Conservation (phyloP, 768 basidiomycete genomes). For the Lanmaoa rubissima region DNA sequence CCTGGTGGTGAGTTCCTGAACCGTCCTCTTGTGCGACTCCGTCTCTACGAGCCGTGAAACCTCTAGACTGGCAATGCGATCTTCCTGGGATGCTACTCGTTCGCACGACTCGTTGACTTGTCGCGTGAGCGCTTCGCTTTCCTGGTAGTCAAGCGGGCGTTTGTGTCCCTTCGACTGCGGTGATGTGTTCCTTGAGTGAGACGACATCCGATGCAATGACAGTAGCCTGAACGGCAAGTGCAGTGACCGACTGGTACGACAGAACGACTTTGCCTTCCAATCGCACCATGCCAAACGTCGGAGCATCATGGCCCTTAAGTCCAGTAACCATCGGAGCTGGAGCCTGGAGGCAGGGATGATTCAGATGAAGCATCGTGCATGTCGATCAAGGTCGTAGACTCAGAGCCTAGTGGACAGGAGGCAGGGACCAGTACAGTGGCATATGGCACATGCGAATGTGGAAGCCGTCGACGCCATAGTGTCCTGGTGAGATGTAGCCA, state of each 20-base stretch:
- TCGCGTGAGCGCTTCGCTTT: background rate
- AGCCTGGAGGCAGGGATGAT: background rate
- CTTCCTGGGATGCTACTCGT: slow-evolving; percentile 7
- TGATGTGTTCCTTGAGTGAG: slow-evolving; percentile 13
- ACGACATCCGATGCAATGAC: slow-evolving; percentile 9
- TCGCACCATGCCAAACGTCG: background rate
- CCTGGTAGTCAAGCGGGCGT: background rate
- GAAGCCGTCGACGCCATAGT: background rate
- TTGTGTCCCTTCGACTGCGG: slow-evolving; percentile 6
- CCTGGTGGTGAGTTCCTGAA: slow-evolving; percentile 12
- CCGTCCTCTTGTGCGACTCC: background rate
- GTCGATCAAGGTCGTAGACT: background rate
- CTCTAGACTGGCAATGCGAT: slow-evolving; percentile 2
- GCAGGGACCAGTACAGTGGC: background rate
- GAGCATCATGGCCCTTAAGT: background rate
- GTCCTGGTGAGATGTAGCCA: background rate
- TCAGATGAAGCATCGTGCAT: background rate
- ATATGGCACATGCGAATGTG: background rate
- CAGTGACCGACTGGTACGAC: slow-evolving; percentile 1
- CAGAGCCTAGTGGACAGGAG: background rate
- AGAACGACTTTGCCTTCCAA: background rate
- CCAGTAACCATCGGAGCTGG: background rate
- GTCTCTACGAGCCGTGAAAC: slow-evolving; percentile 2
- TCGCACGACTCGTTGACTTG: slow-evolving; percentile 7
- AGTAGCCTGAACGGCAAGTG: background rate